phyloP scores from a whole-genome alignment of 495 filamentous ascomycete genomes.

The Amphirosellinia nigrospora region DNA sequence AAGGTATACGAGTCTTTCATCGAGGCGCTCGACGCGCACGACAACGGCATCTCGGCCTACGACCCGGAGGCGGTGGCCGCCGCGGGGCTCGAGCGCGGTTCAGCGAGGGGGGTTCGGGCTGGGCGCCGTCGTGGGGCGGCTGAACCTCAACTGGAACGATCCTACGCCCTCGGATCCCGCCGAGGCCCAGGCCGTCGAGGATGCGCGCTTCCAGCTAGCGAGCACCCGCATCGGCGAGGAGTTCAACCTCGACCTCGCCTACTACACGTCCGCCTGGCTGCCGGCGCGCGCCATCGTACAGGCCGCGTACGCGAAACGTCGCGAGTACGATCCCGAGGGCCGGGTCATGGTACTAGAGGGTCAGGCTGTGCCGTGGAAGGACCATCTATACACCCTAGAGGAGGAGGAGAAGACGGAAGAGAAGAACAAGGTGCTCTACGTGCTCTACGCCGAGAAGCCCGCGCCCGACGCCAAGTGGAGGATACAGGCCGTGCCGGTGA shows the following conservation, averaged over 20 bases:
- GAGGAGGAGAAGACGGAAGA: constrained; percentile 54
- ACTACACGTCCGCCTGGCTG: constrained; percentile 78
- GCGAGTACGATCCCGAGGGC: constrained; percentile 71
- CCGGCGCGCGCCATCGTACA: constrained; percentile 82
- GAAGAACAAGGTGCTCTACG: constrained; percentile 72
- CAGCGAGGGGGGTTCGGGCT: constrained; percentile 81
- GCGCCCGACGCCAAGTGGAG: constrained; percentile 81
- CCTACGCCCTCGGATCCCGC: constrained; percentile 50
- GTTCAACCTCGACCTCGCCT: constrained; percentile 77
- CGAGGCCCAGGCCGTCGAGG: constrained; percentile 75
- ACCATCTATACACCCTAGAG: constrained; percentile 92
- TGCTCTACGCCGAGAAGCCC: constrained; percentile 86
- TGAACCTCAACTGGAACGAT: constrained; percentile 78
- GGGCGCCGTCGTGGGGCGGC: constrained; percentile 79
- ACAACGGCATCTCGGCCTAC: constrained; percentile 90
- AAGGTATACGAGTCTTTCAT: constrained; percentile 94
- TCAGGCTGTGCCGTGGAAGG: constrained; percentile 87
- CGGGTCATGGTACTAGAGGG: constrained; percentile 80
- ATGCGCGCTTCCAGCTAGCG: constrained; percentile 76
- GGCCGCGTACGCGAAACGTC: constrained; percentile 68
- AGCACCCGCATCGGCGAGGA: constrained; percentile 83
- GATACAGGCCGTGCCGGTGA: constrained; percentile 83
- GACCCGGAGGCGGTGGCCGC: constrained; percentile 66
- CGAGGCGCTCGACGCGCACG: constrained; percentile 95
- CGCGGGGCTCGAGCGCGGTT: constrained; percentile 76